These are phyloP conservation scores for Fusarium cyanostomum DNA, from an alignment of 2,329 filamentous ascomycete genomes.

Conservation along the genomic window DNA sequence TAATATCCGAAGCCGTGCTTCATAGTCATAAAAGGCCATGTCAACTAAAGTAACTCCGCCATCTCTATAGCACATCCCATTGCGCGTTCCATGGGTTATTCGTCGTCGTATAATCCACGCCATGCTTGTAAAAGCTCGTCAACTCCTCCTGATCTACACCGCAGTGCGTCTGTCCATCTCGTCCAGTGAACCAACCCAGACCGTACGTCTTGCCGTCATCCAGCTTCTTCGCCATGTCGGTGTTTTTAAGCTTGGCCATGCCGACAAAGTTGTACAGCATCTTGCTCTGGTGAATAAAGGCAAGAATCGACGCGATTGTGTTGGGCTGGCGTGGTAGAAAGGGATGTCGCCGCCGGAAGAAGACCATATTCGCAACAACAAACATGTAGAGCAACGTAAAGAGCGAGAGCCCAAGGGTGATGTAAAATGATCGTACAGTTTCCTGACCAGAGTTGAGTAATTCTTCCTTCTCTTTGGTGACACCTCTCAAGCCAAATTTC, in stretches of 20 bases:
- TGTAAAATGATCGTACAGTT: slow-evolving; percentile 71
- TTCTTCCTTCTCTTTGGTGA: slow-evolving; percentile 31
- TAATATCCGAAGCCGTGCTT: slow-evolving; percentile 19
- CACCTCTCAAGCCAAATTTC: slow-evolving; percentile 23
- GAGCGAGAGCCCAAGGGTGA: slow-evolving; percentile 69
- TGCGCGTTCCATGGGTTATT: slow-evolving; percentile 62
- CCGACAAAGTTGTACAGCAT: slow-evolving; percentile 81
- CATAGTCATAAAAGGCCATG: slow-evolving; percentile 19
- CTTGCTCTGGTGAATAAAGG: slow-evolving; percentile 81
- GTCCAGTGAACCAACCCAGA: slow-evolving; percentile 78
- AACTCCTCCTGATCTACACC: slow-evolving; percentile 82
- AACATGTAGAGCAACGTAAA: slow-evolving; percentile 74
- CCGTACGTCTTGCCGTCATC: slow-evolving; percentile 73
- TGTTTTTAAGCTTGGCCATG: slow-evolving; percentile 69
- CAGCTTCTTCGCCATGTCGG: slow-evolving; percentile 69
- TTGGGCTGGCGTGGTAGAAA: slow-evolving; percentile 82
- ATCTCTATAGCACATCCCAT: slow-evolving; percentile 50
- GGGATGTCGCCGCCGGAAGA: slow-evolving; percentile 69
- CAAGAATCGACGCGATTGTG: slow-evolving; percentile 79
- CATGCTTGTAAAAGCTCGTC: slow-evolving; percentile 71
- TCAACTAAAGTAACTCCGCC: slow-evolving; percentile 2
- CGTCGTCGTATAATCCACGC: slow-evolving; percentile 58
- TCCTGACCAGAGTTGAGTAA: slow-evolving; percentile 64
- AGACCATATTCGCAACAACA: slow-evolving; percentile 67
- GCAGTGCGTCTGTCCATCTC: slow-evolving; percentile 78